Percentiles rank a stretch among this genome's conserved stretches.
phyloP scores from a whole-genome alignment of 805 yeast species.

The Vanderwaltozyma tropicalis region DNA sequence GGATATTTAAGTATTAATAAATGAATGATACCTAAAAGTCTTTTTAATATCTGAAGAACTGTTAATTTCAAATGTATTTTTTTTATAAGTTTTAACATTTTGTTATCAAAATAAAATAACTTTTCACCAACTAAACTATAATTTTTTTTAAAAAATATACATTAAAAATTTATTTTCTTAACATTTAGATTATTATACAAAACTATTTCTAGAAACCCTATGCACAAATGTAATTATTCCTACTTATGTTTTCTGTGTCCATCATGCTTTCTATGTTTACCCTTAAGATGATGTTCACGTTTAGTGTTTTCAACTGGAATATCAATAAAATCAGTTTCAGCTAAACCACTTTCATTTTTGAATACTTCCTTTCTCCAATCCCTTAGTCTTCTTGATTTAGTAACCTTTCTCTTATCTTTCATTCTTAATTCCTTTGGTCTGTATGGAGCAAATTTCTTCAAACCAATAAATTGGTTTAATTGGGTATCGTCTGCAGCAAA shows the following conservation, averaged over 20 bases:
- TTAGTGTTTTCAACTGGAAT: constrained; percentile 17
- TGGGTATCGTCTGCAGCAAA: constrained; percentile 80
- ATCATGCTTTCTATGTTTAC: constrained; percentile 1
- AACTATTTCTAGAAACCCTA: not conserved
- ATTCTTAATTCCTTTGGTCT: constrained; percentile 59
- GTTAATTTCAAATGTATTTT: no score
- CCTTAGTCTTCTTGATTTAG: constrained; percentile 69
- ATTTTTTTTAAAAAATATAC: no score
- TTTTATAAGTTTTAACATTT: no score
- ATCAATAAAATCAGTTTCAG: constrained; percentile 14
- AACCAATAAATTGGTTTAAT: constrained; percentile 73
- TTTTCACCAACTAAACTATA: no score
- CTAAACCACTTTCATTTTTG: constrained; percentile 44
- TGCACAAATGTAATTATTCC: not conserved
- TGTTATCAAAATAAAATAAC: no score
- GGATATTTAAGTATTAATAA: no score
- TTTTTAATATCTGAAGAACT: no score
- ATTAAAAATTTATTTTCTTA: no score
- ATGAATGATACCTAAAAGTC: no score
- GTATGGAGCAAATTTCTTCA: constrained; percentile 90
- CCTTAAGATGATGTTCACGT: constrained; percentile 3
- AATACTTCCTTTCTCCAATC: constrained; percentile 88
- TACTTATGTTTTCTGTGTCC: not conserved
- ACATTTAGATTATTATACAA: no score
- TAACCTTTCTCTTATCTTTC: constrained; percentile 75